A percentile compares a stretch with the other conserved stretches of the same genome.
Evolutionary conservation across 805 yeast species (phyloP).

Genomic region (Metschnikowia gelsemii): DNA sequence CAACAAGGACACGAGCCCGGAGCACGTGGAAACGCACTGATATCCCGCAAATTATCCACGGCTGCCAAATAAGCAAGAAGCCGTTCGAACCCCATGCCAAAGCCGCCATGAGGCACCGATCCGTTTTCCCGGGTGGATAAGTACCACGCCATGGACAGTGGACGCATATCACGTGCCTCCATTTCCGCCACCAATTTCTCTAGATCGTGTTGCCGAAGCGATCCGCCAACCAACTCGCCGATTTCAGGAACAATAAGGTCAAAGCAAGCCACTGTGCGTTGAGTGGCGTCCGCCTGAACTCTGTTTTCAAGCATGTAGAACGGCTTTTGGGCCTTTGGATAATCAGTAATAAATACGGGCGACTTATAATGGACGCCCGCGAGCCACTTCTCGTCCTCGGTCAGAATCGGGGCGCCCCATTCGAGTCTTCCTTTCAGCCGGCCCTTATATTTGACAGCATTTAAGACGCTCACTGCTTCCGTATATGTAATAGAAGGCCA

Average conservation of each 20-base stretch:
- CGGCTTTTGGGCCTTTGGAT: conserved; percentile 78
- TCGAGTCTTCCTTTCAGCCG: conserved; percentile 25
- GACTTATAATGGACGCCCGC: conserved; percentile 65
- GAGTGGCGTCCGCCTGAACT: conserved; percentile 7
- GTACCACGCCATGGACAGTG: conserved; percentile 75
- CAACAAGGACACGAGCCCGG: conserved; percentile 42
- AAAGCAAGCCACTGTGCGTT: conserved; percentile 77
- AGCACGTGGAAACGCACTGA: conserved; percentile 82
- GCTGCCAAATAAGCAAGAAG: conserved; percentile 70
- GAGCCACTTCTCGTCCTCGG: conserved; percentile 91
- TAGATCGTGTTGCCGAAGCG: conserved; percentile 76
- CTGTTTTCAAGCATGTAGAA: conserved; percentile 78
- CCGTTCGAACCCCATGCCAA: conserved; percentile 93
- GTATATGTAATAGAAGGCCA: conserved; percentile 78
- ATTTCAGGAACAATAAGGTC: conserved; percentile 87
- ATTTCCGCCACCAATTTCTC: conserved; percentile 51
- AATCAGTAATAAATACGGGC: conserved; percentile 88
- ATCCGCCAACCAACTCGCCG: conserved; percentile 95
- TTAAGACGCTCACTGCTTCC: conserved; percentile 61
- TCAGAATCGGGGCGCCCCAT: conserved; percentile 73
- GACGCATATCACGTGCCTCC: conserved; percentile 53
- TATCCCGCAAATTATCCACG: conserved; percentile 79
- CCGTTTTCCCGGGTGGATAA: conserved; percentile 71
- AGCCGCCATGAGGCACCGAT: conserved; percentile 92
- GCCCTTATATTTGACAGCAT: conserved; percentile 44